A percentile compares a stretch with the other conserved stretches of the same genome.
Evolutionary conservation across 768 basidiomycete species (phyloP).

Genomic region (Mycena vitilis): DNA sequence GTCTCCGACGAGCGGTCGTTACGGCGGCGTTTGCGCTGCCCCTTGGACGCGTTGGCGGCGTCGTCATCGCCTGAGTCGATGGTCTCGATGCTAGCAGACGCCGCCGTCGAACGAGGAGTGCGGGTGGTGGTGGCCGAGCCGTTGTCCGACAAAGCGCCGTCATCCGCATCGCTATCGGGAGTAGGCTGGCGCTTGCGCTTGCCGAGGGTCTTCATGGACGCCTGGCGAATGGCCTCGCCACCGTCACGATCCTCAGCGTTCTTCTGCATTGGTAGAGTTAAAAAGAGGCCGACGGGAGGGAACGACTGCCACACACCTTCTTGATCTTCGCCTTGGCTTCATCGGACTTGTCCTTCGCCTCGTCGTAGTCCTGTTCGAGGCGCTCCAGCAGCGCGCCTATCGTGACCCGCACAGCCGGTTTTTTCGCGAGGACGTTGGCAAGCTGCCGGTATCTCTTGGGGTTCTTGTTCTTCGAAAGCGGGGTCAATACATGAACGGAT

Average conservation of each 20-base stretch:
- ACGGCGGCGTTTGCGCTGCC: slow-evolving; percentile 2
- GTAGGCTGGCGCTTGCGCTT: background rate
- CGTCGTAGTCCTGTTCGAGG: slow-evolving; percentile 10
- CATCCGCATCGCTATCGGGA: background rate
- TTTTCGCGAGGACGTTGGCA: background rate
- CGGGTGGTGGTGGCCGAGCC: background rate
- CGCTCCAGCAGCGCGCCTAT: slow-evolving; percentile 16
- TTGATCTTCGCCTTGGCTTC: slow-evolving; percentile 20
- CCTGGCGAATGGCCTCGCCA: slow-evolving; percentile 5
- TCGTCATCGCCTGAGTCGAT: slow-evolving; percentile 1
- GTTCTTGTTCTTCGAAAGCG: slow-evolving; percentile 10
- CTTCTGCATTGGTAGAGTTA: background rate
- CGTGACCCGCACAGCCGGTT: background rate
- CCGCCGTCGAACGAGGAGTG: background rate
- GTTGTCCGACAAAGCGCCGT: background rate
- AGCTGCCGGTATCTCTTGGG: background rate
- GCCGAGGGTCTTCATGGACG: slow-evolving; percentile 1
- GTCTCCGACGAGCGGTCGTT: background rate
- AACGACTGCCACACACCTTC: slow-evolving; percentile 1
- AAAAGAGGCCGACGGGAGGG: background rate
- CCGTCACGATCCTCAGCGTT: background rate
- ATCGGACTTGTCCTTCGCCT: slow-evolving; percentile 25
- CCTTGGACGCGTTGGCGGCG: background rate
- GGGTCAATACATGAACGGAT: background rate
- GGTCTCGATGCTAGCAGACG: slow-evolving; percentile 1